Evolutionary conservation across 306 rosid species (phyloP), one percentile per base, ranked within the genome.

Genomic region (Cyclanthera cordifolia): DNA sequence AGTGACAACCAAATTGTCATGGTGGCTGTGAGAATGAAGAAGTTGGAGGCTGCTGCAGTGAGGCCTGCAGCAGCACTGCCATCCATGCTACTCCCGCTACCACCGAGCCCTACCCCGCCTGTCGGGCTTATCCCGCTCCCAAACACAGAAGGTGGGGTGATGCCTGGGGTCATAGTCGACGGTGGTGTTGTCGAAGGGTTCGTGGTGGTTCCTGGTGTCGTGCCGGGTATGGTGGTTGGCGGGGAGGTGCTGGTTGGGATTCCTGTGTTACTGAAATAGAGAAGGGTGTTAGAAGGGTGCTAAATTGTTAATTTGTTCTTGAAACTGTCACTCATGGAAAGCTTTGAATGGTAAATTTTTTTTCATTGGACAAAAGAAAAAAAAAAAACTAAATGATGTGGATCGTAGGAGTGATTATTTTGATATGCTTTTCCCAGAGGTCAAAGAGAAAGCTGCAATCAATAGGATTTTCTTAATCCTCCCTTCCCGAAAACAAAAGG

Each of bases 111-210:
- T 0, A 88, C 72, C 27, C 96, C 89, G 52, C 84, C 80, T 3
- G 87, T 10, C 15, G 97, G 97, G 78, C 94, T 85, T 1, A 88
- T 73, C 41, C 97, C 94, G 48, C 80, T 53, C 27, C 91, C 89
- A 53, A 84, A 82, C 69, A 82, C 74, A n/a, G 86, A 59, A 47
- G 90, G 75, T 71, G 70, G 67, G 3, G 76, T 74, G 3, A 73
- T 53, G 3, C 81, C 85, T 0, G 81, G 39, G 0, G 71, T 20
- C 27, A 63, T 71, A 3, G 76, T 25, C 1, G 74, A 23, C 23
- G 74, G 28, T 28, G 85, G 75, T 2, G 81, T 51, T 1, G 76
- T 75, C 4, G 65, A 53, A 0, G 80, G 75, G 2, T 72, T 46
- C 13, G 83, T 72, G 23, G 64, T 70, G 37, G 21, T 45, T 45